Evolutionary conservation across 2,329 filamentous ascomycete genomes (phyloP).

Genomic region (Epichloe scottii): DNA sequence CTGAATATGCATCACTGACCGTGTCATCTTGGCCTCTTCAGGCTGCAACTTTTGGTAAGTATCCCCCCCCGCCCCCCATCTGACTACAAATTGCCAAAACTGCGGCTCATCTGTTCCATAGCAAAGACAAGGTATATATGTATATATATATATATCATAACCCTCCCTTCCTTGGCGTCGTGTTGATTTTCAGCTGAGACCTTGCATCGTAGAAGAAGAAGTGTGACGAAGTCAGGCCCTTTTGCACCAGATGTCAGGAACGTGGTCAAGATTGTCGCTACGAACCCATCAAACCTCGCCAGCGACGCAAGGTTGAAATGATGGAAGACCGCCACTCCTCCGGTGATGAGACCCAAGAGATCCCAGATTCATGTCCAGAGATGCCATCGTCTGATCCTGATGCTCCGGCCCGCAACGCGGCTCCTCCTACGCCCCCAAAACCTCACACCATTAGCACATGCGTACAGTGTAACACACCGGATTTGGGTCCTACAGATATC

Average conservation of each 20-base stretch:
- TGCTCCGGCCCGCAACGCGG: conserved; percentile 1
- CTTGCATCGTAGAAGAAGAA: conserved; percentile 38
- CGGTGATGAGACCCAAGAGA: background rate
- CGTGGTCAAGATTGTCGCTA: conserved; percentile 36
- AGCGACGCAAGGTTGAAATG: conserved; percentile 22
- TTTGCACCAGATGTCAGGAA: conserved; percentile 38
- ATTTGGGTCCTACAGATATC: background rate
- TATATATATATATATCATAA: conserved; percentile 15
- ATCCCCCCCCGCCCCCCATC: background rate
- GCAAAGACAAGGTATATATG: conserved; percentile 39
- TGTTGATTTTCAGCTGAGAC: background rate
- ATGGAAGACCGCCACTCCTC: background rate
- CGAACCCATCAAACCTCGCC: conserved; percentile 31
- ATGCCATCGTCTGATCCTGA: background rate
- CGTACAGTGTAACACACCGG: conserved; percentile 10
- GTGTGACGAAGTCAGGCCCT: conserved; percentile 40
- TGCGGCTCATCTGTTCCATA: conserved; percentile 14
- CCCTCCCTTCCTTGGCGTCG: background rate
- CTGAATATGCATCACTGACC: conserved; percentile 4
- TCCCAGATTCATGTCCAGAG: background rate
- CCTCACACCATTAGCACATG: conserved; percentile 6
- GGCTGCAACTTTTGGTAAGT: conserved; percentile 41
- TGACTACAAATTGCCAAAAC: background rate
- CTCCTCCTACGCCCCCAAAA: conserved; percentile 2
- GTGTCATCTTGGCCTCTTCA: conserved; percentile 14